Conservation (phyloP, 805 yeast species). For the Kodamaea leandrae region DNA sequence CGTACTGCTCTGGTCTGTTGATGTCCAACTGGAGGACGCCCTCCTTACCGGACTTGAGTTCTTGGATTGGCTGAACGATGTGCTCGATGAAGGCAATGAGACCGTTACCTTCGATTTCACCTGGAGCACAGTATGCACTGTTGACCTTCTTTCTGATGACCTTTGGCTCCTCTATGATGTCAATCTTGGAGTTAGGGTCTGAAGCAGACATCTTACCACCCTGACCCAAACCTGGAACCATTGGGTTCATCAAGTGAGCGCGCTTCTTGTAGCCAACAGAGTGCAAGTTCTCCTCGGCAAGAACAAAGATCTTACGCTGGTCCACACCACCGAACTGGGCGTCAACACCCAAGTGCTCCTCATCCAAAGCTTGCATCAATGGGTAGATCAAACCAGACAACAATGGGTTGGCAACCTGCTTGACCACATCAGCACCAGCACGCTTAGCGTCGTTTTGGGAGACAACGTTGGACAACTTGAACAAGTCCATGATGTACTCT, state of each 20-base stretch:
- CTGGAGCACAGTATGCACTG: slow-evolving; percentile 94
- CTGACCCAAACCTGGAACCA: slow-evolving; percentile 97
- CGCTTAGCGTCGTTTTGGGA: slow-evolving; percentile 96
- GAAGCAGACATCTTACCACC: slow-evolving; percentile 99
- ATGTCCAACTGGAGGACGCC: slow-evolving; percentile 65
- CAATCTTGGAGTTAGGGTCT: slow-evolving; percentile 97
- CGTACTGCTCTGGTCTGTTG: slow-evolving; percentile 94
- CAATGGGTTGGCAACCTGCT: slow-evolving; percentile 92
- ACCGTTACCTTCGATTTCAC: slow-evolving; percentile 86
- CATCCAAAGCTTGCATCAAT: slow-evolving; percentile 97
- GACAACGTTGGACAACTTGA: slow-evolving; percentile 77
- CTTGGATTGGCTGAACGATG: slow-evolving; percentile 84
- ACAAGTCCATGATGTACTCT: slow-evolving; percentile 84
- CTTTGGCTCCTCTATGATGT: slow-evolving; percentile 85
- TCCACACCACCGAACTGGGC: slow-evolving; percentile 99
- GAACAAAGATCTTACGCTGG: slow-evolving; percentile 94
- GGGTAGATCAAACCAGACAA: slow-evolving; percentile 94
- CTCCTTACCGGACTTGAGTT: slow-evolving; percentile 56
- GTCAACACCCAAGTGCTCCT: slow-evolving; percentile 82
- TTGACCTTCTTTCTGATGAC: slow-evolving; percentile 84
- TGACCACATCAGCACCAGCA: slow-evolving; percentile 99
- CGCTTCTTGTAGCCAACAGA: slow-evolving; percentile 91
- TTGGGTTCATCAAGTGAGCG: slow-evolving; percentile 97
- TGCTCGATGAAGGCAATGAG: slow-evolving; percentile 79
- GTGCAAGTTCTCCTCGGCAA: slow-evolving; percentile 93